Evolutionary conservation across 73 alveolate species (phyloP), one percentile per base, ranked within the genome.

Genomic region (Paramecium caudatum): DNA sequence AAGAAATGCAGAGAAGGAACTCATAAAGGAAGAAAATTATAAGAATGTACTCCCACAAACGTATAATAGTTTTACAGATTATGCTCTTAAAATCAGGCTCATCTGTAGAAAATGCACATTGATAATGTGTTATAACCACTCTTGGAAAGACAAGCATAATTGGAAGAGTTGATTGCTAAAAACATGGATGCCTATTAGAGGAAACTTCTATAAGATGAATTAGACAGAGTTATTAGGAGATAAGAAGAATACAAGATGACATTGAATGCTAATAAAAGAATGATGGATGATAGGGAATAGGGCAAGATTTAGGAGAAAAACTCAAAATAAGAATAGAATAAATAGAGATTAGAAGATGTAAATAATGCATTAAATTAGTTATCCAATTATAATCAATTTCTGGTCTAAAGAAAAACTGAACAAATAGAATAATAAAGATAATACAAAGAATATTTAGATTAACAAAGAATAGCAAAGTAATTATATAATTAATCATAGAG

Each of bases 271-370:
- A 74, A 74, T 21, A 74, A 19, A 39, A 74, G 32, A 47, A 27
- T 41, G 13, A 34, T 74, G 47, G 65, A 39, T 21, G 88, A 74
- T 0, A 74, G 65, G 43, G 88, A 74, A 21, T 41, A 74, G 2
- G 88, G 47, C 16, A 74, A 74, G 19, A 23, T 16, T 3, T 17
- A 74, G 4, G 88, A 74, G 47, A 74, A 41, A 43, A 74, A n/a
- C 43, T 33, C 21, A 10, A 74, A 74, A 74, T 74, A 74, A 19
- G 88, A 74, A 21, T 74, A 16, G 21, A 74, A 36, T 21, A 74
- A 74, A 41, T 74, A 74, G 55, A 74, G 88, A 74, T 45, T 74
- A 16, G 88, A 74, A 19, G 88, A 74, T 74, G 88, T 74, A 74
- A 12, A 17, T 7, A 34, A 16, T n/a, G 9, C 43, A 17, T 17